Base-by-base conservation (phyloP, 2,329 filamentous ascomycete species). In the Scedosporium boydii region DNA sequence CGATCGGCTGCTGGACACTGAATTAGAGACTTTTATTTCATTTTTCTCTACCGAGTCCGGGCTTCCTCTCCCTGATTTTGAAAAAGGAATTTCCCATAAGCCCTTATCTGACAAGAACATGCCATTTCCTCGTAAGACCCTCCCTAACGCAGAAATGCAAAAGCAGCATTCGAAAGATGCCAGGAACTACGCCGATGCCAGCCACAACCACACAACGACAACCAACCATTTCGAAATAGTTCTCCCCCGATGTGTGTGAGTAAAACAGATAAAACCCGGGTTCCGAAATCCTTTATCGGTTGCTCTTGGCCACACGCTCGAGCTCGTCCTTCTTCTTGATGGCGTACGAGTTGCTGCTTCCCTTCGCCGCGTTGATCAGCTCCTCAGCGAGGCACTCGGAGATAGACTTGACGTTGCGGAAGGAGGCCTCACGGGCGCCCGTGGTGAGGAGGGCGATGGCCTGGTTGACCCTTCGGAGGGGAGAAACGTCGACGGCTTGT, bases 321-420 rank as follows among this genome's bases (percentile, higher is more conserved):
- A 99, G 83, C 90, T 99, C 96, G 82, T 99, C 95, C 93, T 99
- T 99, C 92, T 99, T 99, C 92, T 99, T 99, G 89, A 99, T 99
- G 76, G 96, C 95, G 81, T 98, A 99, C 72, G 93, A 97, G 92
- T 99, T 99, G 84, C 90, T 96, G 88, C 90, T 96, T 77, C 95
- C 95, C 91, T 99, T 99, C 81, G 96, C 96, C 78, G 96, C 96
- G 87, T 99, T 99, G 89, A 99, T 98, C 80, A 99, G 87, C 88
- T 99, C 95, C 84, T 99, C 96, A 78, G 95, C 95, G 75, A 99
- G 85, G 86, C 95, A 98, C 87, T 99, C 95, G 75, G 96, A 93
- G 78, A 99, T 96, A 77, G 89, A 93, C 93, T 99, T 99, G 87
- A 99, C 89, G 87, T 99, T 99, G 82, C 95, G 90, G 93, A 99